A percentile compares a stretch with the other conserved stretches of the same genome.
phyloP scores from a whole-genome alignment of 2,329 filamentous ascomycete species.

The Exophiala phaeomuriformis region DNA sequence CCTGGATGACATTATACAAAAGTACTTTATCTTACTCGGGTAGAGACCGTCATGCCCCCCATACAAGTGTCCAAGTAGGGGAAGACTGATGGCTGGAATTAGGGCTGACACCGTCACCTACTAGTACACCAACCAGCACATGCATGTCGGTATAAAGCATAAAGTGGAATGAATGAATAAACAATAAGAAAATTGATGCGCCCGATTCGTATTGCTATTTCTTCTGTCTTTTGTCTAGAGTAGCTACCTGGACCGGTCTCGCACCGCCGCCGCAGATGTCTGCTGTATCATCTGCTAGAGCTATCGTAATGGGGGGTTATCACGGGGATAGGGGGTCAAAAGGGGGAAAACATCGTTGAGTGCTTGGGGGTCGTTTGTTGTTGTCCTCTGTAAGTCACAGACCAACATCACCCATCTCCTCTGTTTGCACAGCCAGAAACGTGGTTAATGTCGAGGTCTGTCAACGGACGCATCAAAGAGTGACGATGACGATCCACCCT shows the following conservation, averaged over 20 bases:
- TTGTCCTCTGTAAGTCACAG: no score
- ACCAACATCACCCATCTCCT: neutral
- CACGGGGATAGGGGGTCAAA: constrained; percentile 10
- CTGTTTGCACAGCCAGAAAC: constrained; percentile 4
- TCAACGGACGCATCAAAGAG: neutral
- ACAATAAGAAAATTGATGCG: constrained; percentile 5
- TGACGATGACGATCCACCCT: neutral
- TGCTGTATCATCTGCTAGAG: constrained; percentile 18
- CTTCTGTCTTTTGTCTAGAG: constrained; percentile 20
- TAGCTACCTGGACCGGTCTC: constrained; percentile 14
- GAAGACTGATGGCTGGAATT: no score
- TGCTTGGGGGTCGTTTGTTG: constrained; percentile 2
- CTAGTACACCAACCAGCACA: no score
- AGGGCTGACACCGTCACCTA: no score
- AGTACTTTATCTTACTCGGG: no score
- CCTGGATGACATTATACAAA: no score
- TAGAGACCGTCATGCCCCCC: no score
- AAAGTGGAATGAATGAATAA: no score
- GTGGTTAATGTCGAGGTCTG: no score
- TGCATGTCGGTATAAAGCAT: no score
- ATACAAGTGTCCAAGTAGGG: no score
- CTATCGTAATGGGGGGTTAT: constrained; percentile 17
- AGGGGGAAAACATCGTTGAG: constrained; percentile 17
- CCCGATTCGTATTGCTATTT: constrained; percentile 23
- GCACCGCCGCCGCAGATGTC: constrained; percentile 18